Percentiles rank a stretch among this genome's conserved stretches.
Evolutionary conservation across 768 basidiomycete species (phyloP).

Genomic region (Xerocomellus chrysenteron): DNA sequence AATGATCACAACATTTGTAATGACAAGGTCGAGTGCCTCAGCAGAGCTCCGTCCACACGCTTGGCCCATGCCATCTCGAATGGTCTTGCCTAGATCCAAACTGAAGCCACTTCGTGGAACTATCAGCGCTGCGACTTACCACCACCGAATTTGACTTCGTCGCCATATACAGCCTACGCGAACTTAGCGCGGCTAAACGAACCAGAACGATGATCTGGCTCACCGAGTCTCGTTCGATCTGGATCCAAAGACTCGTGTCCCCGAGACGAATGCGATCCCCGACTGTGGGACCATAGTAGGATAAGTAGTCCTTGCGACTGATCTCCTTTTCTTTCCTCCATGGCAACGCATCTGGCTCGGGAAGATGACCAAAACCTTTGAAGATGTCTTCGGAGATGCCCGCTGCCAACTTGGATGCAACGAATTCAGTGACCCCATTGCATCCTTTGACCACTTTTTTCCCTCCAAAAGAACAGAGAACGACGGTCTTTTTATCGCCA

Average conservation of each 20-base stretch:
- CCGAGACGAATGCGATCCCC: conserved; percentile 89
- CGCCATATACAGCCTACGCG: conserved; percentile 79
- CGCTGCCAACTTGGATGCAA: conserved; percentile 53
- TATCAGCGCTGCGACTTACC: conserved; percentile 42
- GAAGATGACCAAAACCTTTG: conserved; percentile 65
- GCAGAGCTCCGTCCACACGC: conserved; percentile 65
- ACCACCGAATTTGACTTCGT: conserved; percentile 98
- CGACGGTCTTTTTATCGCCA: conserved; percentile 82
- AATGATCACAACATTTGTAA: conserved; percentile 92
- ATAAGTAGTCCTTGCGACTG: conserved; percentile 72
- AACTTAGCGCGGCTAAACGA: not conserved
- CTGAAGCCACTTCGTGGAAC: not conserved
- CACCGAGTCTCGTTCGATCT: conserved; percentile 86
- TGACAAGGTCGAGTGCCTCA: conserved; percentile 84
- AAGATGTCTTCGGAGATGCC: conserved; percentile 18
- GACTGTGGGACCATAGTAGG: conserved; percentile 94
- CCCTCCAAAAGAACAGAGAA: conserved; percentile 78
- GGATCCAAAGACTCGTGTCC: conserved; percentile 88
- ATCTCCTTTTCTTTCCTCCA: conserved; percentile 55
- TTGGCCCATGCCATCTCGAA: conserved; percentile 98
- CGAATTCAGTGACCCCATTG: conserved; percentile 48
- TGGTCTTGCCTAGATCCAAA: conserved; percentile 69
- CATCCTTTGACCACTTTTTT: conserved; percentile 72
- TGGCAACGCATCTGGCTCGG: conserved; percentile 61
- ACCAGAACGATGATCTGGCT: not conserved